Evolutionary conservation across 2,329 filamentous ascomycete genomes (phyloP), one percentile per base, ranked within the genome.

Genomic region (Fusarium succisae): DNA sequence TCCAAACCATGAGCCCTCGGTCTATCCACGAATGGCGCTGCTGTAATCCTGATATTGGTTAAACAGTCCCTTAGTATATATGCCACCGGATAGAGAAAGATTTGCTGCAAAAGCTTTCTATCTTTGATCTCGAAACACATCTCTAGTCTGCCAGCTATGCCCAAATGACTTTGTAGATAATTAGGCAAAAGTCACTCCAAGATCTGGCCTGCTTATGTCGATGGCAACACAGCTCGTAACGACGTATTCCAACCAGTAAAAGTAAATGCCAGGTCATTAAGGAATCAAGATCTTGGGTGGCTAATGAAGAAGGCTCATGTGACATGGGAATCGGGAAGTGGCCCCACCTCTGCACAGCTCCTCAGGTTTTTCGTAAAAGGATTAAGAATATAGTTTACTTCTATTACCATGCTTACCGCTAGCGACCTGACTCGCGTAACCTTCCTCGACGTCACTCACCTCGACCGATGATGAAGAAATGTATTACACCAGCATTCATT

Each of bases 141-240:
- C 30, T 30, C 30, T 12, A 30, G 30, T 30, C 30, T 30, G 4
- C 11, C 30, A 12, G 30, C 30, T 12, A 20, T 18, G 2, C 10
- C 9, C 11, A 39, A 8, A 20, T 13, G 18, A 39, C 3, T 39
- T 20, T 2, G 10, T 22, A 9, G 13, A 22, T 8, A 41, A 4
- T 13, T 26, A 5, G 8, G 15, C 26, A 22, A 22, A 15, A 10
- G 24, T 4, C 8, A 22, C 12, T 8, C 6, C 6, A 1, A 22
- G 6, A 5, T 22, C 4, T 9, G 13, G 3, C 8, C 26, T 11
- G 26, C 6, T 22, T 48, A 22, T 8, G 9, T 3, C 18, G 11
- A 28, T 28, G 13, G 9, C 0, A 28, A 8, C 14, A 5, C 13
- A 15, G 2, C 2, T 11, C 20, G 3, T 1, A 28, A 18, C 6